A percentile compares a stretch with the other conserved stretches of the same genome.
Conservation (phyloP, 179 eudicot genomes). For the Silene coronaria region DNA sequence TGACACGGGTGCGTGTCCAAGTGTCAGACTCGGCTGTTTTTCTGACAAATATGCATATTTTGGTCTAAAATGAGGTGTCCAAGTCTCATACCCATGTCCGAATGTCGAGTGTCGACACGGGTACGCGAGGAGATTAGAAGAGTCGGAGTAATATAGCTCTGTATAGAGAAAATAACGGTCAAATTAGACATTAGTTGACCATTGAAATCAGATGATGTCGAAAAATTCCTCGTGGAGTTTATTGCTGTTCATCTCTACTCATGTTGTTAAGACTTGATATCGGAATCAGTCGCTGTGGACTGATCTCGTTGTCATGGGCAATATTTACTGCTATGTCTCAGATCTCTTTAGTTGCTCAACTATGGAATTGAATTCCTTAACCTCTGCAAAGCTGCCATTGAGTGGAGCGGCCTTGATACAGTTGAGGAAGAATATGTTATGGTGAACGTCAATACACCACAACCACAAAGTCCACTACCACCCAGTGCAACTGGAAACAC, state of each 20-base stretch:
- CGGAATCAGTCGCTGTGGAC: background rate
- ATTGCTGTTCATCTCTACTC: background rate
- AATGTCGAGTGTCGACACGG: too few relatives aligned
- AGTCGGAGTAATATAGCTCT: background rate
- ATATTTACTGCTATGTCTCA: background rate
- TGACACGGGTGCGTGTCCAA: too few relatives aligned
- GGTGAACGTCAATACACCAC: constrained; percentile 34
- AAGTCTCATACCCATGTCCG: too few relatives aligned
- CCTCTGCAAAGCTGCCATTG: constrained; percentile 45
- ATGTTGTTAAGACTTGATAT: background rate
- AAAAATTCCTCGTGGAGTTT: background rate
- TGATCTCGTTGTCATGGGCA: too few relatives aligned
- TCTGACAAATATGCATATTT: too few relatives aligned
- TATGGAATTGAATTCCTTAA: constrained; percentile 23
- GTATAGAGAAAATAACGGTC: background rate
- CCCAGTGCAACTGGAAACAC: constrained; percentile 28
- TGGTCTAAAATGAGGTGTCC: too few relatives aligned
- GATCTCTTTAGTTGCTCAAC: background rate
- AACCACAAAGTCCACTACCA: constrained; percentile 48
- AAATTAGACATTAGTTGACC: background rate
- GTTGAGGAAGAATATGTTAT: constrained; percentile 41
- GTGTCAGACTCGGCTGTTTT: too few relatives aligned
- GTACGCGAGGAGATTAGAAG: too few relatives aligned
- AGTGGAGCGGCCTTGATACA: constrained; percentile 50
- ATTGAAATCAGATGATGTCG: background rate